Base-by-base conservation (phyloP, 2,329 filamentous ascomycete species). In the Fusarium tricinctum region DNA sequence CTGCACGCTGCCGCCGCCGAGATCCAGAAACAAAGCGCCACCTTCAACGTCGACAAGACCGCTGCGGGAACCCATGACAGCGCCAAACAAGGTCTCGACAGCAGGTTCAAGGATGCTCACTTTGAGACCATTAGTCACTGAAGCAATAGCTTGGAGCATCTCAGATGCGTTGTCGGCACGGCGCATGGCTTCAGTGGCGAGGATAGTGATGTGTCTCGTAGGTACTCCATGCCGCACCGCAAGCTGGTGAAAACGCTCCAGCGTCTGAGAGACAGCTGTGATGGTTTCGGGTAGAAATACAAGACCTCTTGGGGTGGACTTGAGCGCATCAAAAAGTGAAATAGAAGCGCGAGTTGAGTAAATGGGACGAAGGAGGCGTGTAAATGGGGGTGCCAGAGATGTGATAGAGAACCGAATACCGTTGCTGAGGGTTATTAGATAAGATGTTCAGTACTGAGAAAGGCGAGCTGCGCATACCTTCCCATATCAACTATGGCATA, bases 361-460 rank as follows among this genome's bases (percentile, higher is more conserved):
- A 57, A 97, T 74, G 26, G 91, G 94, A 19, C 86, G 89, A 42
- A 97, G 85, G 23, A 94, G 88, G 23, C 94, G 91, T 23, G 91
- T 85, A 39, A 83, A 87, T 6, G 89, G 87, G 22, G 91, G 89
- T 6, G 89, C 86, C n/a, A 97, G 85, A 69, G 93, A 89, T 10
- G 93, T 92, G 74, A 97, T 93, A 44, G 93, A 95, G 83, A 97
- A 97, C 56, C 94, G 92, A 73, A 97, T 95, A 73, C 94, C 94
- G 82, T 97, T 97, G 83, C 93, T 93, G 19, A 35, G 39, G 32
- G 33, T 46, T 46, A 45, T 64, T 8, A 65, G 56, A 45, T 42
- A 30, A 30, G 33, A 47, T 10, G 44, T 12, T 40, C 44, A 28
- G 46, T 39, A 7, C 17, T 26, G 4, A 19, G 51, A 62, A 35